Percentiles rank a stretch among this genome's conserved stretches.
These are phyloP conservation scores for Bassia scoparia DNA, from an alignment of 148 eudicot genomes.

Conservation along the genomic window DNA sequence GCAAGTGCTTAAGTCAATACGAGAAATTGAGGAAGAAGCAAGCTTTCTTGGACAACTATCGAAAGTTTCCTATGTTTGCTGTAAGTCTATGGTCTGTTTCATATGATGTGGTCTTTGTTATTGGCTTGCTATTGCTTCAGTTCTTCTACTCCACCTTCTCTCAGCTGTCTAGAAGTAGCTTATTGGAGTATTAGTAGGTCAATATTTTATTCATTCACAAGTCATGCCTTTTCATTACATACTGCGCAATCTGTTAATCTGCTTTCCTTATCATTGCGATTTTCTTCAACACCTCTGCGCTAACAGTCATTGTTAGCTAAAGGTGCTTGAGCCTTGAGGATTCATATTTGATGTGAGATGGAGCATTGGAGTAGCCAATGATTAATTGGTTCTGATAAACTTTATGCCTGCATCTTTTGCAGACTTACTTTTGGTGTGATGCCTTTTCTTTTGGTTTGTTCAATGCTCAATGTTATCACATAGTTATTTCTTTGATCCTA, in stretches of 20 bases:
- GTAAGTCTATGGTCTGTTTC: slow-evolving; percentile 41
- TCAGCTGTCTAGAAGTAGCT: background rate
- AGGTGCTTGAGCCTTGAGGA: background rate
- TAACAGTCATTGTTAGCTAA: background rate
- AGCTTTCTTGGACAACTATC: slow-evolving; percentile 95
- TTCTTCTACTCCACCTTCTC: background rate
- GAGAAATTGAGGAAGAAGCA: slow-evolving; percentile 92
- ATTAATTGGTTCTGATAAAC: background rate
- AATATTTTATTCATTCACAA: background rate
- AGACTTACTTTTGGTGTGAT: background rate
- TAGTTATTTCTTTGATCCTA: too few relatives aligned
- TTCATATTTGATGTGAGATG: background rate
- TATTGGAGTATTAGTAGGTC: background rate
- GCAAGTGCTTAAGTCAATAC: slow-evolving; percentile 85
- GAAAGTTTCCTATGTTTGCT: slow-evolving; percentile 91
- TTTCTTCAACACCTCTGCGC: background rate
- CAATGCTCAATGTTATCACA: background rate
- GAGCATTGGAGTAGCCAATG: background rate
- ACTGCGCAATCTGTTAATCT: background rate
- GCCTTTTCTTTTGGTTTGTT: background rate
- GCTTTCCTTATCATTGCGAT: background rate
- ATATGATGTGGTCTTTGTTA: background rate
- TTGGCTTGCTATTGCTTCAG: background rate
- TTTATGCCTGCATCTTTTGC: background rate
- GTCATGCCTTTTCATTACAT: background rate